phyloP scores from a whole-genome alignment of 495 filamentous ascomycete species.

The Aspergillus steynii region DNA sequence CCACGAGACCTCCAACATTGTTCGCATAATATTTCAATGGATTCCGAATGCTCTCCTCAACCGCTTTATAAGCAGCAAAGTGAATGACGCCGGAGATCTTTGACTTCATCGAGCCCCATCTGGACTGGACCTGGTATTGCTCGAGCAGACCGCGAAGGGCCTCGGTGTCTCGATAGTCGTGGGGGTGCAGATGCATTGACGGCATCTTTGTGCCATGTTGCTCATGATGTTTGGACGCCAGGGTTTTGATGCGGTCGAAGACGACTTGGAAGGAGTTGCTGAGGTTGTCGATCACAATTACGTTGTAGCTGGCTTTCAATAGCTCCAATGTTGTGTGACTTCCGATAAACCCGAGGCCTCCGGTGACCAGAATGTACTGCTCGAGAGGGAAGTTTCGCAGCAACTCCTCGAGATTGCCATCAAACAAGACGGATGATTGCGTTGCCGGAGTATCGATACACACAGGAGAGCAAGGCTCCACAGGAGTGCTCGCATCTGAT shows the following conservation, averaged over 20 bases:
- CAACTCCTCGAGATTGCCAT: slow-evolving; percentile 39
- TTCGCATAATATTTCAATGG: slow-evolving; percentile 66
- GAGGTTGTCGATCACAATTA: slow-evolving; percentile 64
- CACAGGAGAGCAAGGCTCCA: slow-evolving; percentile 35
- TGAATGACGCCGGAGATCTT: slow-evolving; percentile 63
- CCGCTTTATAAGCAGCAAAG: slow-evolving; percentile 63
- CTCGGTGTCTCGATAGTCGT: slow-evolving; percentile 57
- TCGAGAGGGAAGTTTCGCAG: slow-evolving; percentile 35
- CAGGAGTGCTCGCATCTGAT: slow-evolving; percentile 36
- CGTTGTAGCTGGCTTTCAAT: slow-evolving; percentile 61
- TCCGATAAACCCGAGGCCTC: slow-evolving; percentile 68
- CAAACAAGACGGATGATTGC: slow-evolving; percentile 41
- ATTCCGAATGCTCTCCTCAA: slow-evolving; percentile 51
- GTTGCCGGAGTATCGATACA: slow-evolving; percentile 43
- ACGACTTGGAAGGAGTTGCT: slow-evolving; percentile 59
- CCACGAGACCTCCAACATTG: slow-evolving; percentile 64
- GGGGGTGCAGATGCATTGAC: slow-evolving; percentile 52
- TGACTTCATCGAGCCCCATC: slow-evolving; percentile 46
- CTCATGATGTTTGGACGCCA: slow-evolving; percentile 52
- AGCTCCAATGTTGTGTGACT: slow-evolving; percentile 64
- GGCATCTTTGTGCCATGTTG: slow-evolving; percentile 47
- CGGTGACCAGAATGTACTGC: slow-evolving; percentile 58
- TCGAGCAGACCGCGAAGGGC: slow-evolving; percentile 42
- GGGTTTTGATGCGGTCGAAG: slow-evolving; percentile 49
- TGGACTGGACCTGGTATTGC: slow-evolving; percentile 34